A percentile compares a stretch with the other conserved stretches of the same genome.
These are phyloP conservation scores for Corinectria fuckeliana DNA, from an alignment of 2,329 filamentous ascomycete genomes.

Conservation along the genomic window DNA sequence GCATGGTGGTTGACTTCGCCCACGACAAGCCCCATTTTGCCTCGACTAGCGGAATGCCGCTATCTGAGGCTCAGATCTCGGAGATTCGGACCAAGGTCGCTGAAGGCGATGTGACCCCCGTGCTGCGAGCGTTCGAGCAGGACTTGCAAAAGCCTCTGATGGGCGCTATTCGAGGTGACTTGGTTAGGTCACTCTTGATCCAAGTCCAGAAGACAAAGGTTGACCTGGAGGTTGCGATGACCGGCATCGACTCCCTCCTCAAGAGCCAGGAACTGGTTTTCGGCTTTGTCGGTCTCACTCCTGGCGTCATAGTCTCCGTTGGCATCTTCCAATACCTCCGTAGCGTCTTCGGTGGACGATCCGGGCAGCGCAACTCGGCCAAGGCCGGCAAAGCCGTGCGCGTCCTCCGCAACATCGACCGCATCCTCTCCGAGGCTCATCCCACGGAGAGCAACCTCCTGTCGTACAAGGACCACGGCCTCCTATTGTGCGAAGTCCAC, in stretches of 20 bases:
- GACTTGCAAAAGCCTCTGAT: conserved; percentile 83
- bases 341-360: conserved; percentile 72
- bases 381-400: conserved; percentile 75
- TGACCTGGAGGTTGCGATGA: conserved; percentile 94
- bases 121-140: conserved; percentile 88
- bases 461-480: conserved; percentile 89
- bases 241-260: conserved; percentile 90
- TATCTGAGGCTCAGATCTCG: conserved; percentile 73
- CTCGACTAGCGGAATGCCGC: conserved; percentile 51
- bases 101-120: conserved; percentile 91
- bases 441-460: conserved; percentile 76
- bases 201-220: conserved; percentile 99
- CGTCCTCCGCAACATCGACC: conserved; percentile 86
- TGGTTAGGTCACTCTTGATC: conserved; percentile 89
- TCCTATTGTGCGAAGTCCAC: conserved; percentile 90
- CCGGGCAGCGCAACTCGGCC: conserved; percentile 68
- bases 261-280: conserved; percentile 98
- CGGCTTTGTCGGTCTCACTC: conserved; percentile 94
- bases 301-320: conserved; percentile 86
- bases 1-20: conserved; percentile 98
- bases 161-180: conserved; percentile 83
- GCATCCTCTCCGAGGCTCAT: conserved; percentile 73
- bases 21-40: conserved; percentile 75
- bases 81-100: conserved; percentile 80
- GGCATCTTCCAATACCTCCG: conserved; percentile 76